These are phyloP conservation scores for Cladorrhinum sp. DNA, from an alignment of 2,329 filamentous ascomycete species.

Conservation along the genomic window DNA sequence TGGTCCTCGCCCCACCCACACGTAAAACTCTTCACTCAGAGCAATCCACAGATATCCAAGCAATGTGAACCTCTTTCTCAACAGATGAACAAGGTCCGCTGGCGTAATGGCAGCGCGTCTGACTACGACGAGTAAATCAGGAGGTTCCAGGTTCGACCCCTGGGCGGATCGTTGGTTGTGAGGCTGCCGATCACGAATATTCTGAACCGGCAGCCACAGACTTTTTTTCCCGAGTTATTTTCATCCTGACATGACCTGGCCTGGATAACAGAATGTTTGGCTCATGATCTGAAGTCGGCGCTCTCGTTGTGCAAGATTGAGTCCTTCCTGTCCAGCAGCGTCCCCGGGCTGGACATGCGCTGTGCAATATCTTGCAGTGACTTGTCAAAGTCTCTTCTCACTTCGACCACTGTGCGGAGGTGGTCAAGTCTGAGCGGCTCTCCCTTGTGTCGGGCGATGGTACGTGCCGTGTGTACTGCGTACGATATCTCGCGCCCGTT, in stretches of 20 bases:
- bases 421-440: constrained; percentile 4
- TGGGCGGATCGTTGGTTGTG: neutral
- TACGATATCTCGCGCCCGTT: constrained; percentile 28
- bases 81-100: constrained; percentile 1
- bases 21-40: too few relatives aligned
- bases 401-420: neutral
- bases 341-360: neutral
- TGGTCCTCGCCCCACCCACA: too few relatives aligned
- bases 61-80: neutral
- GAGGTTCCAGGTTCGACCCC: constrained; percentile 8
- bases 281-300: neutral
- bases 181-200: too few relatives aligned
- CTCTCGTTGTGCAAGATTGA: neutral
- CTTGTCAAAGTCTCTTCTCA: constrained; percentile 9
- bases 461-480: constrained; percentile 20
- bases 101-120: constrained; percentile 9
- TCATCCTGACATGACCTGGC: neutral
- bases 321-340: neutral
- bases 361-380: neutral
- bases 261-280: too few relatives aligned
- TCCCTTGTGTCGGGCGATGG: constrained; percentile 10
- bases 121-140: constrained; percentile 6
- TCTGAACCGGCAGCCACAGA: neutral
- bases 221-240: neutral
- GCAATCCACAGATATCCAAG: too few relatives aligned